Conservation (phyloP, 352 stramenopile species). For the Pythium myriotylum region DNA sequence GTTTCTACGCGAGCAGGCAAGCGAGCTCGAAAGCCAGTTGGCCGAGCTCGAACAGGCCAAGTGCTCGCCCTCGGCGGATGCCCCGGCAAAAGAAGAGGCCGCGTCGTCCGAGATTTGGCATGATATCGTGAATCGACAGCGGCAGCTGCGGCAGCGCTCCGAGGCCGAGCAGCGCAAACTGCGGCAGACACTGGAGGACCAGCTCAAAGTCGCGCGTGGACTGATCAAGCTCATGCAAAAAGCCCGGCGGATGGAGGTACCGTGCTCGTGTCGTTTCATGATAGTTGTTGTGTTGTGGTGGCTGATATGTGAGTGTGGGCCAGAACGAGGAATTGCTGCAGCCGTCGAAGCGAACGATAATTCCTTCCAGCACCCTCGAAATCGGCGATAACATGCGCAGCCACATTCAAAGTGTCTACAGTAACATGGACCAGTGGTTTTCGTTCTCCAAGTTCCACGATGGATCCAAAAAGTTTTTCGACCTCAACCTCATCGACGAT, state of each 20-base stretch:
- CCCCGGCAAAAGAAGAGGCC: too few species aligned
- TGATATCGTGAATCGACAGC: constrained; percentile 5
- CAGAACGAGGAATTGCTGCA: too few species aligned
- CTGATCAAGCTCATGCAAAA: constrained; percentile 8
- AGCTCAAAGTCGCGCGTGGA: neutral
- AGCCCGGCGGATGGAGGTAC: constrained; percentile 1
- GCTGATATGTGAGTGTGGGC: too few species aligned
- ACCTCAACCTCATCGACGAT: constrained; percentile 3
- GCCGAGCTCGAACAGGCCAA: neutral
- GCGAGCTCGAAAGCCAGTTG: constrained; percentile 8
- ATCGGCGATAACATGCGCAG: too few species aligned
- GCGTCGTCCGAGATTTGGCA: too few species aligned
- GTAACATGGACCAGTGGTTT: constrained; percentile 1
- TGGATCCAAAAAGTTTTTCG: constrained; percentile 6
- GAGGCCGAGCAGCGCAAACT: constrained; percentile 9
- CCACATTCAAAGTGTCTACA: neutral
- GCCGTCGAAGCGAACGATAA: too few species aligned
- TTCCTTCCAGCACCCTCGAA: too few species aligned
- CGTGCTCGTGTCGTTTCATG: neutral
- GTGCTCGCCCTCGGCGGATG: too few species aligned
- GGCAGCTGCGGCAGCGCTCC: neutral
- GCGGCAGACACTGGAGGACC: neutral
- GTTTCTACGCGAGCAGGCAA: neutral
- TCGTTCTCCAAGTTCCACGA: constrained; percentile 9
- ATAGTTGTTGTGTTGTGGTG: too few species aligned